Base-by-base conservation (phyloP, 352 stramenopile genomes). In the Phytophthora idaei region DNA sequence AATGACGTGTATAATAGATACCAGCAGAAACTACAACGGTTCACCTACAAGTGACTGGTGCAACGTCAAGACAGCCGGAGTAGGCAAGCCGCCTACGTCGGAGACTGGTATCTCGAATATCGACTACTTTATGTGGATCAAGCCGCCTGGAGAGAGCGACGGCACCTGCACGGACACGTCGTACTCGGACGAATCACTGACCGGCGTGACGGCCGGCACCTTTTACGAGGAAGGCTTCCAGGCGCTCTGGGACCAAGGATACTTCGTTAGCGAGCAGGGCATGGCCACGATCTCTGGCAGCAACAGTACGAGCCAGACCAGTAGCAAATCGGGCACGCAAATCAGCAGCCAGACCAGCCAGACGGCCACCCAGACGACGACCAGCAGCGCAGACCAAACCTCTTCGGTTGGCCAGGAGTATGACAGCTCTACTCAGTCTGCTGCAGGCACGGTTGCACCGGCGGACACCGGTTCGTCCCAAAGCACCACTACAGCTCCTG, bases 71-170 rank as follows among this genome's bases (percentile, higher is more conserved):
- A 73, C 69, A 8, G 81, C 75, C 1, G 85, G 80, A n/a, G 84
- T 93, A 17, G 82, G 85, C 28, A 60, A 72, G 10, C 81, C 79
- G 28, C 80, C 85, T 14, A 83, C 81, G 6, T 70, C 52, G 15
- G 53, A 82, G 2, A 90, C 82, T 1, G 82, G 81, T 1, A 57
- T 80, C 9, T 54, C 39, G 4, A 80, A 87, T 45, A 52, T 93
- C 7, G 81, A 90, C 58, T 89, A 89, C 69, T 89, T 87, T 49
- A 65, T 90, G 50, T 93, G 81, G 80, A 60, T 89, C 64, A 93
- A 91, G 57, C 66, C 76, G 1, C 73, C 81, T 51, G 84, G 84
- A 49, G 78, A 90, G 61, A 90, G 78, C 46, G 82, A 93, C 52
- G 82, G 84, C 31, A 29, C 74, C 42, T 93, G 84, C 69, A 78